phyloP scores from a whole-genome alignment of 208 protist genomes.

The Wallacemonas sp. region DNA sequence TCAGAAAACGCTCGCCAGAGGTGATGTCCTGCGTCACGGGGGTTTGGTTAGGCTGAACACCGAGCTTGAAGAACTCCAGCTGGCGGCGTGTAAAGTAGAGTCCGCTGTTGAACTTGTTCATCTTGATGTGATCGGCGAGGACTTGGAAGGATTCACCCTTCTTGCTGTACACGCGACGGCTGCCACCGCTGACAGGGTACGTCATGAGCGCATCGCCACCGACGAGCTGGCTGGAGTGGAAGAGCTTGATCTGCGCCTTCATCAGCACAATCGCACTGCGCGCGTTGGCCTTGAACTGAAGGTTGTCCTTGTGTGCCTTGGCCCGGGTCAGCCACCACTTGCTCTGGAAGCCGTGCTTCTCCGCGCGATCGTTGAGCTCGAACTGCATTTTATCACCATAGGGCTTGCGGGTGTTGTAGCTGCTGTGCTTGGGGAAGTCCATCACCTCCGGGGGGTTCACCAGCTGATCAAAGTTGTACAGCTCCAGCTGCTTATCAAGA shows the following conservation, averaged over 20 bases:
- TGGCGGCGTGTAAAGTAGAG: slow-evolving; percentile 87
- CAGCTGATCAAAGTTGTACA: slow-evolving; percentile 90
- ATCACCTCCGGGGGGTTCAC: slow-evolving; percentile 78
- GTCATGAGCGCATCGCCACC: slow-evolving; percentile 71
- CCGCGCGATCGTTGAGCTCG: slow-evolving; percentile 85
- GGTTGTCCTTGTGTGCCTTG: slow-evolving; percentile 78
- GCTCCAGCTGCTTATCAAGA: slow-evolving; percentile 81
- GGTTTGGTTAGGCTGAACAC: slow-evolving; percentile 54
- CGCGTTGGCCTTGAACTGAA: slow-evolving; percentile 76
- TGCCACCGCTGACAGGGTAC: slow-evolving; percentile 77
- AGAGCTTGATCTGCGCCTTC: slow-evolving; percentile 66
- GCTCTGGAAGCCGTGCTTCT: slow-evolving; percentile 84
- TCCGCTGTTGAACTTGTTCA: slow-evolving; percentile 86
- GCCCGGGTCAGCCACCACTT: slow-evolving; percentile 80
- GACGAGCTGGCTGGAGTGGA: slow-evolving; percentile 79
- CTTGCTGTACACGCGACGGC: slow-evolving; percentile 72
- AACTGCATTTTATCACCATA: slow-evolving; percentile 86
- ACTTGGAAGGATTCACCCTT: slow-evolving; percentile 55
- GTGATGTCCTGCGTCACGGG: slow-evolving; percentile 69
- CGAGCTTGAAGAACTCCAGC: slow-evolving; percentile 84
- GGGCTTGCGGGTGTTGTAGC: slow-evolving; percentile 80
- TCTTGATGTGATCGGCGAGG: slow-evolving; percentile 74
- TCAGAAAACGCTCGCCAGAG: slow-evolving; percentile 71
- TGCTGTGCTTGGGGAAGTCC: slow-evolving; percentile 86
- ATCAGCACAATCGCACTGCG: slow-evolving; percentile 71